A percentile compares a stretch with the other conserved stretches of the same genome.
phyloP scores from a whole-genome alignment of 257 asterid genomes.

The Nicotiana paniculata region DNA sequence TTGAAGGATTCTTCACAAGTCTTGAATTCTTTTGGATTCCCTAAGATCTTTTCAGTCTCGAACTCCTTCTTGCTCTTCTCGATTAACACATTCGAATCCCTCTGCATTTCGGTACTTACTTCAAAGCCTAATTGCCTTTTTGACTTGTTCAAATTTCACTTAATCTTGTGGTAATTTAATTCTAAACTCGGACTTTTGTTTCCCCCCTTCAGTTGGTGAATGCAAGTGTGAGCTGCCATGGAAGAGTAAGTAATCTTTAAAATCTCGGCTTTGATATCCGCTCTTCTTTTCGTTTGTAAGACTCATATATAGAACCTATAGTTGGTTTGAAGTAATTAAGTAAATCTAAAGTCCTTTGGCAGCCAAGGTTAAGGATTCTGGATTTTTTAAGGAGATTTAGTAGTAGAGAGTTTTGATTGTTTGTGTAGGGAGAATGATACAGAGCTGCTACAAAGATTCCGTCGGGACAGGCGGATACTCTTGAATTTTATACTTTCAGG shows the following conservation, averaged over 20 bases:
- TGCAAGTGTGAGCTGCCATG: slow-evolving; percentile 3
- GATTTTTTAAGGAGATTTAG: neutral
- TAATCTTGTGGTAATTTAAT: neutral
- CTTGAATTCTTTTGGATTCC: neutral
- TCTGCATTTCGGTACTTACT: neutral
- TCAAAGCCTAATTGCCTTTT: neutral
- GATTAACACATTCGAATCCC: neutral
- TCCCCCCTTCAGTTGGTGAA: neutral
- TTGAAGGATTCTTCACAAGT: neutral
- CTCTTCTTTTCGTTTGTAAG: neutral
- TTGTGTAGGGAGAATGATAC: slow-evolving; percentile 58
- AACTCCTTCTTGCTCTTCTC: neutral
- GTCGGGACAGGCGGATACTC: slow-evolving; percentile 81
- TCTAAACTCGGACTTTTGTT: neutral
- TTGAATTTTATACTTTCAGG: slow-evolving; percentile 80
- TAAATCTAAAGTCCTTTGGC: neutral
- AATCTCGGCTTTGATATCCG: neutral
- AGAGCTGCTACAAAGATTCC: slow-evolving; percentile 76
- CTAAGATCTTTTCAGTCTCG: neutral
- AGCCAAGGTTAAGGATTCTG: neutral
- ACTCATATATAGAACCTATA: neutral
- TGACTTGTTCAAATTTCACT: slow-evolving; percentile 6
- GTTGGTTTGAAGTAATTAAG: neutral
- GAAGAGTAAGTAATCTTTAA: slow-evolving; percentile 6
- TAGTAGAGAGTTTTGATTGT: neutral